phyloP scores from a whole-genome alignment of 129 eudicot species.

The Tagetes erecta region DNA sequence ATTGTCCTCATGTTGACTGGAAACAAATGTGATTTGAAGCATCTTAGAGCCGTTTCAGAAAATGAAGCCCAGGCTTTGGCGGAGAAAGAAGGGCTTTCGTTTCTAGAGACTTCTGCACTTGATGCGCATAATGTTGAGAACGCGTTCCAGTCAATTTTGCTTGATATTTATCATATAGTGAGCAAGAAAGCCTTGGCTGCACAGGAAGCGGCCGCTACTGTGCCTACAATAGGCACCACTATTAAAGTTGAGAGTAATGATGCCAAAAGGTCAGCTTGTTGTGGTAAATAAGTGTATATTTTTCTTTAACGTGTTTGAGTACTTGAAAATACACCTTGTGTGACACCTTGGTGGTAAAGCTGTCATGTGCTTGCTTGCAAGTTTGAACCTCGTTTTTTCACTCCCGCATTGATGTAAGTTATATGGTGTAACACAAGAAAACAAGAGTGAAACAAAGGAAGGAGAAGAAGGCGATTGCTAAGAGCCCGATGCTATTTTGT shows the following conservation, averaged over 20 bases:
- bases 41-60: constrained; percentile 41
- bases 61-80: constrained; percentile 40
- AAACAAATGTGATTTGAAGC: constrained; percentile 43
- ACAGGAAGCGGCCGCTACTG: constrained; percentile 36
- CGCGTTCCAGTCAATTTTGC: constrained; percentile 40
- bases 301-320: constrained; percentile 29
- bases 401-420: constrained; percentile 23
- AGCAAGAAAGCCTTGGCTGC: constrained; percentile 44
- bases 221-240: constrained; percentile 38
- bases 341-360: constrained; percentile 18
- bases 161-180: constrained; percentile 41
- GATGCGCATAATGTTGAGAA: constrained; percentile 49
- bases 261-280: constrained; percentile 32
- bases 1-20: constrained; percentile 46
- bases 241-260: constrained; percentile 36
- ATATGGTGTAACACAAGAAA: constrained; percentile 17
- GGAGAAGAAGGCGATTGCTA: constrained; percentile 26
- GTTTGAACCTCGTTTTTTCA: constrained; percentile 17
- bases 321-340: neutral
- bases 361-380: constrained; percentile 18
- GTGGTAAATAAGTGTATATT: constrained; percentile 27
- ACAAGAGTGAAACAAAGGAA: constrained; percentile 31
- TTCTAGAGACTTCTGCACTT: constrained; percentile 36
- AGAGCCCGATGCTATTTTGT: neutral
- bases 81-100: constrained; percentile 45